phyloP scores from a whole-genome alignment of 495 filamentous ascomycete genomes.

The Podospora comata region DNA sequence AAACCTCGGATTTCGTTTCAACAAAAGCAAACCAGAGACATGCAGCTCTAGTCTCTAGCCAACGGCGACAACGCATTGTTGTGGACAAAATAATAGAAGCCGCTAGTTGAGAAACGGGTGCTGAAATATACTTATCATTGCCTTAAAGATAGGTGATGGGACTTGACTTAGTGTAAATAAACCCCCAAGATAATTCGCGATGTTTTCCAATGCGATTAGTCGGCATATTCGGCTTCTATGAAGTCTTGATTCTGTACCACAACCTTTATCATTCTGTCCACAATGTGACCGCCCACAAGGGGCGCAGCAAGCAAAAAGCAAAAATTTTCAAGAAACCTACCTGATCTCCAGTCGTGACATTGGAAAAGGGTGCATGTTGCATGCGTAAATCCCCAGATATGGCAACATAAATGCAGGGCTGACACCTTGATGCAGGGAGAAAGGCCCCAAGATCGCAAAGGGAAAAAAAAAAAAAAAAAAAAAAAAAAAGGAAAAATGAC shows the following conservation, averaged over 20 bases:
- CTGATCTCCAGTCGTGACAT: not conserved
- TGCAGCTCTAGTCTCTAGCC: not conserved
- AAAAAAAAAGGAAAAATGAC: not conserved
- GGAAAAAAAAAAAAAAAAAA: not conserved
- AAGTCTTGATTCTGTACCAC: no score
- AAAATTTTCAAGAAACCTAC: not conserved
- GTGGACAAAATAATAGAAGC: no score
- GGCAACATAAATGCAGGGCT: not conserved
- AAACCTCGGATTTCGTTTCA: not conserved
- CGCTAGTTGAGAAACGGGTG: no score
- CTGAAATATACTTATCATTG: no score
- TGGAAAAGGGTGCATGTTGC: not conserved
- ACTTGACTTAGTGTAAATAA: no score
- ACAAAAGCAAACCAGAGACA: not conserved
- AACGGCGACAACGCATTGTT: not conserved
- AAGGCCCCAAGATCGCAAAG: not conserved
- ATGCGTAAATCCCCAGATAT: not conserved
- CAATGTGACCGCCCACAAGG: not conserved
- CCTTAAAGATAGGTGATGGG: no score
- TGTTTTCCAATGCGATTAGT: no score
- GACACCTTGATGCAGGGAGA: not conserved
- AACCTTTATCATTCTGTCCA: no score
- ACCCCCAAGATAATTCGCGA: no score
- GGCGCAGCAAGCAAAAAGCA: not conserved
- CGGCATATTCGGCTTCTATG: no score